Percentiles rank a stretch among this genome's conserved stretches.
Conservation (phyloP, 345 rosid genomes). For the Citrus australasica region DNA sequence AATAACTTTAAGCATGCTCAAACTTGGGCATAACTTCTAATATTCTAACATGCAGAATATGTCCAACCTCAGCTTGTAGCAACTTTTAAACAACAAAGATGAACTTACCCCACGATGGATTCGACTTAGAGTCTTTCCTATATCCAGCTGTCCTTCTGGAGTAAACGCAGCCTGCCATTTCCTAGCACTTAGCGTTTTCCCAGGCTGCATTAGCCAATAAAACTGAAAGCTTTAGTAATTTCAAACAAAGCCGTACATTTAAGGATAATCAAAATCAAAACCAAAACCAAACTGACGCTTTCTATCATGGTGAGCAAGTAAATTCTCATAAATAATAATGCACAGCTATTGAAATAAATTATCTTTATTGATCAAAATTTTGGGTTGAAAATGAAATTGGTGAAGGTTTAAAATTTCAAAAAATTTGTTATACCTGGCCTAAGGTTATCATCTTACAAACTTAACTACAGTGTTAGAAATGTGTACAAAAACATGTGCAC, state of each 20-base stretch:
- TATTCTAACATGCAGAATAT: constrained; percentile 1
- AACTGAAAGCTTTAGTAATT: constrained; percentile 10
- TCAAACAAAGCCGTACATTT: not conserved
- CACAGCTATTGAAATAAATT: not conserved
- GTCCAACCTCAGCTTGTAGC: not conserved
- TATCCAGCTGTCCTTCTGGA: constrained; percentile 70
- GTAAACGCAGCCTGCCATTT: constrained; percentile 95
- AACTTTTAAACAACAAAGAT: constrained; percentile 3
- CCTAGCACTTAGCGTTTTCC: constrained; percentile 94
- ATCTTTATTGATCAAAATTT: not conserved
- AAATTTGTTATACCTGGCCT: not conserved
- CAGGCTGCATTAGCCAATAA: constrained; percentile 55
- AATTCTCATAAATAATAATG: not conserved
- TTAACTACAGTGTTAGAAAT: not conserved
- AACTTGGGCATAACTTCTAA: not conserved
- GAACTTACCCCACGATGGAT: constrained; percentile 80
- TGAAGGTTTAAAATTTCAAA: not conserved
- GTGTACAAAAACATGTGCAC: not conserved
- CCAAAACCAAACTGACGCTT: not conserved
- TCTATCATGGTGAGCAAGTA: not conserved
- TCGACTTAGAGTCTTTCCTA: constrained; percentile 74
- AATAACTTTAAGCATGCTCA: not conserved
- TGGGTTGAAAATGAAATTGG: not conserved
- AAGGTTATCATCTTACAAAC: not conserved
- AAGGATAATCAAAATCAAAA: not conserved